Percentiles rank a stretch among this genome's conserved stretches.
phyloP scores from a whole-genome alignment of 2,329 filamentous ascomycete genomes.

The Colletotrichum lentis region DNA sequence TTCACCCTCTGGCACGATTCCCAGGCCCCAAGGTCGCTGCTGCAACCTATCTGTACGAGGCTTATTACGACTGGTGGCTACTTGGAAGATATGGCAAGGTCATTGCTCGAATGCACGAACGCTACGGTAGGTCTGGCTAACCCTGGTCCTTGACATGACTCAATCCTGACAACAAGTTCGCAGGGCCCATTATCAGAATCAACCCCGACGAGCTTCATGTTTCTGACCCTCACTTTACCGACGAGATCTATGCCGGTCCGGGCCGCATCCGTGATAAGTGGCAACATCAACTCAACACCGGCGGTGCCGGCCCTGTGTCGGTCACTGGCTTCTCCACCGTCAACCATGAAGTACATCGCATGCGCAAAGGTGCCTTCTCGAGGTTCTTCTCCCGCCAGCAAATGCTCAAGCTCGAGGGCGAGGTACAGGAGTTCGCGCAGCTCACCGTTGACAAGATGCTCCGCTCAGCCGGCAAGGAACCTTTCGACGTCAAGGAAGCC shows the following conservation, averaged over 20 bases:
- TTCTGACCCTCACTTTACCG: conserved; percentile 47
- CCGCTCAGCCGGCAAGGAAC: conserved; percentile 34
- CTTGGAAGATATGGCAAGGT: conserved; percentile 33
- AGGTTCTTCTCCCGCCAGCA: conserved; percentile 48
- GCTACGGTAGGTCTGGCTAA: conserved; percentile 19
- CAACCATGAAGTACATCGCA: conserved; percentile 47
- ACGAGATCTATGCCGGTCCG: conserved; percentile 48
- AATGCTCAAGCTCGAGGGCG: conserved; percentile 33
- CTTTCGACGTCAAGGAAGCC: conserved; percentile 48
- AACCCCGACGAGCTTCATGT: conserved; percentile 52
- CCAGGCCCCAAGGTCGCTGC: conserved; percentile 33
- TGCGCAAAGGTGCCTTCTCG: conserved; percentile 44
- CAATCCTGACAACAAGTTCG: conserved; percentile 13
- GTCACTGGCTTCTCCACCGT: conserved; percentile 41
- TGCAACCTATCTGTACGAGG: conserved; percentile 30
- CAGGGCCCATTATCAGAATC: conserved; percentile 51
- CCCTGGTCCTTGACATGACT: neutral
- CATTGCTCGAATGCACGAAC: conserved; percentile 33
- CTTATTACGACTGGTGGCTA: conserved; percentile 32
- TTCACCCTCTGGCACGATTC: conserved; percentile 31
- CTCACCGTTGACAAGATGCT: conserved; percentile 40
- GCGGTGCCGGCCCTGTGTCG: conserved; percentile 39
- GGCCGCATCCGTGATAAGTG: conserved; percentile 37
- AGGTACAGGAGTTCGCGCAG: conserved; percentile 33
- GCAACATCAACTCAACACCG: conserved; percentile 43